Base-by-base conservation (phyloP, 2,329 filamentous ascomycete species). In the Aspergillus fijiensis region DNA sequence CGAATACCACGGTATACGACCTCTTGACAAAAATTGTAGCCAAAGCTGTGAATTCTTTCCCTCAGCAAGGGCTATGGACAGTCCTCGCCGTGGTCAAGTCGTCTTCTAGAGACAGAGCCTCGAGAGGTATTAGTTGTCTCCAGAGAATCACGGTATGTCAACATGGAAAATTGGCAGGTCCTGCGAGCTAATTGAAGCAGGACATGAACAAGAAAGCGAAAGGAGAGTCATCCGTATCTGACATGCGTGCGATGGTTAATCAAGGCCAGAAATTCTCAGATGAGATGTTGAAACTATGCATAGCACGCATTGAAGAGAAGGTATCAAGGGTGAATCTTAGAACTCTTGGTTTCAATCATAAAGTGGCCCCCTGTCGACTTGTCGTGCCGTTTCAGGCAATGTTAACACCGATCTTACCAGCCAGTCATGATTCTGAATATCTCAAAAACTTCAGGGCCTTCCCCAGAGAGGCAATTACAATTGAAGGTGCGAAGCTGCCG, bases 41-140 rank as follows among this genome's bases (percentile, higher is more conserved):
- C 62, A 94, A 91, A 72, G 91, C 97, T n/a, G 88, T 96, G 9
- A 84, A 87, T 48, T 82, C 87, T n/a, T 90, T 97, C 74, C 94
- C 95, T 0, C 91, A 91, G 62, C 95, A 99, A 75, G 89, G 93
- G 0, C 77, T 98, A 27, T 99, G 95, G 96, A 90, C 89, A 69
- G 79, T 99, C 39, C 85, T 98, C 57, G 91, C 93, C 9, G 88
- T 97, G 49, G 88, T 92, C 67, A 94, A 94, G 59, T 91, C 91
- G 0, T 90, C 84, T 33, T 88, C 92, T 62, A 82, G 84, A 14
- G 89, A 94, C 56, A 85, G 94, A 60, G 81, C 81, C 2, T 77
- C 76, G 7, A 80, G 85, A 60, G 87, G 86, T 11, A 70, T 76
- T 48, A 69, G 70, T 33, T 78, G 76, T 57, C 69, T 79, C 21